phyloP scores from a whole-genome alignment of 192 early-diverging fungal genomes.

The Radiomyces spectabilis region DNA sequence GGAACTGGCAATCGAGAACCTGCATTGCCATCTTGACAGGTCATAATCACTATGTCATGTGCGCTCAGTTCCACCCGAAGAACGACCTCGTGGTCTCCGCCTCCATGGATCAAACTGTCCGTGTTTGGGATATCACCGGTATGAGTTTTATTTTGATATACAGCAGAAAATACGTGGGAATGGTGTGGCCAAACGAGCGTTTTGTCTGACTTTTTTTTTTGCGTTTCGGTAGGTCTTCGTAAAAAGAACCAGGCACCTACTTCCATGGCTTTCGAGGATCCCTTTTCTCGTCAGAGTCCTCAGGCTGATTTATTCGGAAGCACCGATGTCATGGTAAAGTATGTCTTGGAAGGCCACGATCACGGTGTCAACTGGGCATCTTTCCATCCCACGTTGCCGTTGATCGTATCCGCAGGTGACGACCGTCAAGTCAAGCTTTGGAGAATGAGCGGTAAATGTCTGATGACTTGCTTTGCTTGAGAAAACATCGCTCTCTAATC shows the following conservation, averaged over 20 bases:
- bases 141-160: no score
- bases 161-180: no score
- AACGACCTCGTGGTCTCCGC: slow-evolving; percentile 96
- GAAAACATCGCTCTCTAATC: no score
- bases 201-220: no score
- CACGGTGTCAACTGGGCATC: slow-evolving; percentile 97
- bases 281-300: slow-evolving; percentile 37
- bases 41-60: slow-evolving; percentile 99
- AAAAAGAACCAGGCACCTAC: slow-evolving; percentile 78
- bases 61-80: slow-evolving; percentile 96
- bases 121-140: slow-evolving; percentile 99
- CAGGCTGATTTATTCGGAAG: slow-evolving; percentile 96
- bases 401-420: slow-evolving; percentile 95
- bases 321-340: slow-evolving; percentile 95
- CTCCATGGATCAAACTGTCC: slow-evolving; percentile 92
- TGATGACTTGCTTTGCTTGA: no score
- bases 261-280: slow-evolving; percentile 45
- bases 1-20: slow-evolving; percentile 99
- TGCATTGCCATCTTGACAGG: slow-evolving; percentile 97
- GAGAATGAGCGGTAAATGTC: slow-evolving; percentile 94
- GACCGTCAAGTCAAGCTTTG: slow-evolving; percentile 98
- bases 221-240: slow-evolving; percentile 61
- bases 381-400: slow-evolving; percentile 94
- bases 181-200: no score
- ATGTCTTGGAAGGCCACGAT: slow-evolving; percentile 96